Evolutionary conservation across 768 basidiomycete genomes (phyloP).

Genomic region (Gloeopeniophorella convolvens): DNA sequence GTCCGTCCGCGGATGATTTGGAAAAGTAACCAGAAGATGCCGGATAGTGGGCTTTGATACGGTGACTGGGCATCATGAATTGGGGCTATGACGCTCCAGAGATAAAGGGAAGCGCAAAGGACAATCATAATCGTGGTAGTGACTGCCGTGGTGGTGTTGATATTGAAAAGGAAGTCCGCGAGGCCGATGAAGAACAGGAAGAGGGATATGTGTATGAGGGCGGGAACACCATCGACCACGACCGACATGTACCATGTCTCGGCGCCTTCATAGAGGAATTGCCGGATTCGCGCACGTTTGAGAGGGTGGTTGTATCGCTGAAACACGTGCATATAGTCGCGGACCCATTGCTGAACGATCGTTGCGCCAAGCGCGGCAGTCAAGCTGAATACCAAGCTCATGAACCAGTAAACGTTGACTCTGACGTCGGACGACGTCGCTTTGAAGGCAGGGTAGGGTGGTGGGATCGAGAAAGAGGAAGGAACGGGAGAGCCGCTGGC

Average conservation of each 20-base stretch:
- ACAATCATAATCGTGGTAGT: constrained; percentile 1
- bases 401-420: constrained; percentile 38
- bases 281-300: constrained; percentile 36
- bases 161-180: constrained; percentile 36
- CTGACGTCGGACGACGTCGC: constrained; percentile 30
- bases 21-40: constrained; percentile 9
- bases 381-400: constrained; percentile 32
- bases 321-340: too few species aligned
- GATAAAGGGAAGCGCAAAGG: constrained; percentile 8
- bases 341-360: constrained; percentile 45
- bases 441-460: not conserved
- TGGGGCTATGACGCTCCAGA: constrained; percentile 10
- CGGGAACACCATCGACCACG: constrained; percentile 38
- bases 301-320: constrained; percentile 25
- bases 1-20: constrained; percentile 2
- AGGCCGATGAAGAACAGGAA: constrained; percentile 45
- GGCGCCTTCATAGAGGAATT: constrained; percentile 33
- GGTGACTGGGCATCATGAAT: constrained; percentile 6
- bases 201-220: too few species aligned
- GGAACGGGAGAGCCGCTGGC: not conserved
- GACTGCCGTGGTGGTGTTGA: constrained; percentile 13
- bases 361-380: constrained; percentile 38
- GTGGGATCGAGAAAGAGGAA: not conserved
- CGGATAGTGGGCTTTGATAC: constrained; percentile 8
- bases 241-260: constrained; percentile 35